Evolutionary conservation across 2,329 filamentous ascomycete species (phyloP), one percentile per base, ranked within the genome.

Genomic region (Sordariomycetes sp.): DNA sequence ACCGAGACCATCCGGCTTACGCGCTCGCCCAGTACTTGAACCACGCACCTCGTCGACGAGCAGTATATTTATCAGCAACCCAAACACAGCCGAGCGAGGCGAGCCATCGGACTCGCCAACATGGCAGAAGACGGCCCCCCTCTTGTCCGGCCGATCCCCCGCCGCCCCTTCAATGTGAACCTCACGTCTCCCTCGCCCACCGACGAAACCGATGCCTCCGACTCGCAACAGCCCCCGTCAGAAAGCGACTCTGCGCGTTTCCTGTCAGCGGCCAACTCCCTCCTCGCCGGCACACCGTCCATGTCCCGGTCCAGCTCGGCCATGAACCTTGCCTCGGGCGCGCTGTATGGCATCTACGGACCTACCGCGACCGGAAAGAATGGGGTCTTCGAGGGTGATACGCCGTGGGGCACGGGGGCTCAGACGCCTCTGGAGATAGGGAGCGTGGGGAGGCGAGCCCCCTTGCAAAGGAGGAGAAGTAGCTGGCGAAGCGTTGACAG

Each of bases 271-370:
- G 15, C 4, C 24, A 14, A 21, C 11, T 15, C n/a, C 29, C 19
- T 11, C 16, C 4, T 15, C 12, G 30, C 16, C 26, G 37, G 38
- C 11, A 38, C 48, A 11, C 25, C 25, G 31, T 60, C 70, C 33
- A 65, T 76, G 43, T 80, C 73, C 50, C 77, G 85, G 38, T 83
- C 80, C 17, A 77, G 82, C 43, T 94, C 86, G 8, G 74, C 86
- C 37, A 66, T 87, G 50, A 94, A 95, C 53, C 70, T 98, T 39
- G 94, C 86, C 4, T 81, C 84, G 8, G 88, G 86, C 3, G 94
- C 92, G 0, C 72, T 98, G 5, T 84, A 82, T 46, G 90, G 92
- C 35, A 98, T 98, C 49, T 98, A 94, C 64, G 79, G 79, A 9
- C 78, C 77, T 6, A 74, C 75, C 1, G 69, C 71, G 21, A 72